Evolutionary conservation across 73 alveolate genomes (phyloP).

Genomic region (Paramecium bursaria): DNA sequence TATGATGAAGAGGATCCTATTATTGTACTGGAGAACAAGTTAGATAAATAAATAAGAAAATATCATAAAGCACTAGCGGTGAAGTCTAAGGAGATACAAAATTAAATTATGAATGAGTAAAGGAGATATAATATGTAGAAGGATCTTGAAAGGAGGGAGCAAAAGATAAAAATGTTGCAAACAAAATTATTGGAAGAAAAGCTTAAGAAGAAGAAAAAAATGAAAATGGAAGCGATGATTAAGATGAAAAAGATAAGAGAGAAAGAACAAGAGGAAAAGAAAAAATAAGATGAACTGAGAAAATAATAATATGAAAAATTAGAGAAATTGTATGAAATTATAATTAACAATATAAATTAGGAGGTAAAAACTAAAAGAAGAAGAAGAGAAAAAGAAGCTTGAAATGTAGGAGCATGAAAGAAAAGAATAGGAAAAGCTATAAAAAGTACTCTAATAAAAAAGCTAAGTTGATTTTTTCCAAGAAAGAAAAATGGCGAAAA

Average conservation of each 20-base stretch:
- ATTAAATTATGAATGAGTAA: constrained; percentile 19
- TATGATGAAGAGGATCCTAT: constrained; percentile 58
- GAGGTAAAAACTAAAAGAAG: constrained; percentile 19
- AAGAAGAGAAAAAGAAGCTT: background rate
- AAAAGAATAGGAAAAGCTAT: background rate
- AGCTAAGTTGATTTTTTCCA: background rate
- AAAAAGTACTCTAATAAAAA: constrained; percentile 1
- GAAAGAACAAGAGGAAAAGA: constrained; percentile 5
- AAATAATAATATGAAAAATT: constrained; percentile 40
- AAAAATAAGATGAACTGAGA: constrained; percentile 32
- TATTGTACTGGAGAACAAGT: constrained; percentile 27
- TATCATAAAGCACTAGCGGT: constrained; percentile 26
- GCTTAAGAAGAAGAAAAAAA: background rate
- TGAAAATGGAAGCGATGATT: background rate
- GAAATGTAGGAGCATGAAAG: constrained; percentile 40
- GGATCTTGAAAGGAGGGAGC: constrained; percentile 11
- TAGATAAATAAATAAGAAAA: constrained; percentile 9
- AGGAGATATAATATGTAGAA: background rate
- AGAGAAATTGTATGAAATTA: too few relatives aligned
- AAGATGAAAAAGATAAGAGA: constrained; percentile 1
- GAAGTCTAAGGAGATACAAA: constrained; percentile 12
- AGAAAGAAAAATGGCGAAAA: constrained; percentile 14
- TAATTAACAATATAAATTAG: too few relatives aligned
- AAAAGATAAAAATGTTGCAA: background rate
- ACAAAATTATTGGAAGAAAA: background rate